Percentiles rank a stretch among this genome's conserved stretches.
phyloP scores from a whole-genome alignment of 1,139 yeast species.

The Magnusiomyces sp. region DNA sequence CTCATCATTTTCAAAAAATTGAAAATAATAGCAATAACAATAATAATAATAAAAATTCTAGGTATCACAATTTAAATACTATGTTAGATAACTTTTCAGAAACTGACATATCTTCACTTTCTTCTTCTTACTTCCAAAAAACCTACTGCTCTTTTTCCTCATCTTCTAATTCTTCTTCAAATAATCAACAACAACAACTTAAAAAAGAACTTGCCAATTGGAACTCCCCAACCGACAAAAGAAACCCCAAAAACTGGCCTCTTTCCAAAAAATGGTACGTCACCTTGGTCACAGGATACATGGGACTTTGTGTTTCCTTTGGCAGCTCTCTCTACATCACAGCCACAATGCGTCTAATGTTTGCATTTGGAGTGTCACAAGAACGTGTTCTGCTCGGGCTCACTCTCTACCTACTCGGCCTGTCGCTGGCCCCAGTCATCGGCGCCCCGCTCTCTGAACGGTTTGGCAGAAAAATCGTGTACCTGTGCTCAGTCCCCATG shows the following conservation, averaged over 20 bases:
- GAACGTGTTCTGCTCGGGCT: conserved; percentile 48
- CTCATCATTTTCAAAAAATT: too few species aligned
- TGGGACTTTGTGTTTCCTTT: conserved; percentile 8
- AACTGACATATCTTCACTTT: too few species aligned
- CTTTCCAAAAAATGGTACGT: conserved; percentile 5
- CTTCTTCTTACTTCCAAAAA: too few species aligned
- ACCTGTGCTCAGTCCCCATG: conserved; percentile 50
- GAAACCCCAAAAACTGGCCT: conserved; percentile 10
- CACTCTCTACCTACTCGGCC: conserved; percentile 61
- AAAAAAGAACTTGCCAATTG: conserved; percentile 5
- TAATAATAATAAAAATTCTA: too few species aligned
- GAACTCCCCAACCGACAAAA: conserved; percentile 5
- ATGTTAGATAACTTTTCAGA: too few species aligned
- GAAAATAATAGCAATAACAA: too few species aligned
- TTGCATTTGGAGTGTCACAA: conserved; percentile 4
- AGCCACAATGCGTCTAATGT: background rate
- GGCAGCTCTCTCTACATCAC: conserved; percentile 10
- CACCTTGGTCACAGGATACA: conserved; percentile 7
- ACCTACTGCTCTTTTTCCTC: too few species aligned
- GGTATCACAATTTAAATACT: too few species aligned
- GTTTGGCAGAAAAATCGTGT: conserved; percentile 62
- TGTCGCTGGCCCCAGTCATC: conserved; percentile 62
- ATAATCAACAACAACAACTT: too few species aligned
- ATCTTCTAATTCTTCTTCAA: too few species aligned
- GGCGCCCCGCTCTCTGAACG: conserved; percentile 75